Conservation (phyloP, 257 asterid genomes). For the Thymus quinquecostatus region DNA sequence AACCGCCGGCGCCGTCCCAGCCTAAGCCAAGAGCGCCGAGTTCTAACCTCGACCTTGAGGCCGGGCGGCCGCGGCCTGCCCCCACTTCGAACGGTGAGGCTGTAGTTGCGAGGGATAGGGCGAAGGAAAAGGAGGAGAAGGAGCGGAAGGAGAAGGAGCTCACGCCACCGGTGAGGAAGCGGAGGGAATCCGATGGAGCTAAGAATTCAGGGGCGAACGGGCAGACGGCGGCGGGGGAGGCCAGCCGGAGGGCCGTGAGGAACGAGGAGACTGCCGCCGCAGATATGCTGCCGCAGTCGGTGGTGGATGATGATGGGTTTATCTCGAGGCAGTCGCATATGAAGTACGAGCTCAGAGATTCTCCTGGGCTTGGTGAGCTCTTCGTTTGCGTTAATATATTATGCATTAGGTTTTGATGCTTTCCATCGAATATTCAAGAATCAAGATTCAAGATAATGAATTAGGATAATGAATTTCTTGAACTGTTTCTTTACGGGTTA, state of each 20-base stretch:
- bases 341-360: constrained; percentile 91
- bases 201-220: constrained; percentile 54
- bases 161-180: constrained; percentile 62
- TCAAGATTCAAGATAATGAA: not conserved
- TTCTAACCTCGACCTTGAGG: constrained; percentile 64
- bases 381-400: not conserved
- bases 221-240: constrained; percentile 46
- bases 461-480: constrained; percentile 8
- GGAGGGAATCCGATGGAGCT: constrained; percentile 88
- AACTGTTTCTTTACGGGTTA: not conserved
- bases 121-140: constrained; percentile 48
- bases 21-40: constrained; percentile 43
- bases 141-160: constrained; percentile 43
- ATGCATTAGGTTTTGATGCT: constrained; percentile 6
- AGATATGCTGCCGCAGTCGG: constrained; percentile 63
- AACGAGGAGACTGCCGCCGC: constrained; percentile 52
- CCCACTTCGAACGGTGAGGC: constrained; percentile 66
- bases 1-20: constrained; percentile 35
- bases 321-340: constrained; percentile 73
- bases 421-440: constrained; percentile 21
- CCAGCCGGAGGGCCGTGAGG: constrained; percentile 55
- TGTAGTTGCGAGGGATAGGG: constrained; percentile 40
- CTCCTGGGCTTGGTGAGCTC: constrained; percentile 91
- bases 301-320: constrained; percentile 76
- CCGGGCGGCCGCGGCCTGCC: constrained; percentile 62